Conservation (phyloP, 2,329 filamentous ascomycete species). For the Diplodia seriata region DNA sequence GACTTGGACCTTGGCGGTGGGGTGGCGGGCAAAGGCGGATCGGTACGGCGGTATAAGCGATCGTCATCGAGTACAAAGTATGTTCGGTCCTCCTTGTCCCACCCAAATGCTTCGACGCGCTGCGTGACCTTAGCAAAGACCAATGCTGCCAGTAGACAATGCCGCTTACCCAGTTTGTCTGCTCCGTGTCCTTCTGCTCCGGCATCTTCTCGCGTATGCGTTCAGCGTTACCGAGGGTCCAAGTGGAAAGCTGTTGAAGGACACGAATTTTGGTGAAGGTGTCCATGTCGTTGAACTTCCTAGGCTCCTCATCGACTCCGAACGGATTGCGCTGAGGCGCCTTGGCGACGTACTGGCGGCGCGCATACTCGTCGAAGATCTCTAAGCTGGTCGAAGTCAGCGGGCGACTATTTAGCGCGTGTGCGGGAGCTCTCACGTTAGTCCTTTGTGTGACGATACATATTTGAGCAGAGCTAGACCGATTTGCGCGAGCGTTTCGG, state of each 20-base stretch:
- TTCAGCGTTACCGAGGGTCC: conserved; percentile 87
- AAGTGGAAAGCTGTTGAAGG: conserved; percentile 86
- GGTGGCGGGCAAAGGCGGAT: conserved; percentile 67
- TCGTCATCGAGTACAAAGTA: conserved; percentile 96
- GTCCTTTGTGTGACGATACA: conserved; percentile 88
- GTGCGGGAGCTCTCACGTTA: conserved; percentile 70
- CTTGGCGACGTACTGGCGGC: conserved; percentile 86
- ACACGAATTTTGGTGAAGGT: conserved; percentile 81
- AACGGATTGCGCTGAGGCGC: conserved; percentile 83
- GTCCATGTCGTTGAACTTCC: conserved; percentile 81
- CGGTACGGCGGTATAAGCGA: conserved; percentile 86
- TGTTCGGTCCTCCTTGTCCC: conserved; percentile 83
- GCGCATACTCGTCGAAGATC: conserved; percentile 91
- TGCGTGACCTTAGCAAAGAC: conserved; percentile 38
- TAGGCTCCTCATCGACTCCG: conserved; percentile 74
- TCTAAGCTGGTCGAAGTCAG: conserved; percentile 67
- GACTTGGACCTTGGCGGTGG: conserved; percentile 62
- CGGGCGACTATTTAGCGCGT: conserved; percentile 14
- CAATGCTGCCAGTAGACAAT: not conserved
- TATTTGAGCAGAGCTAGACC: conserved; percentile 88
- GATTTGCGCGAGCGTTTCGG: conserved; percentile 77
- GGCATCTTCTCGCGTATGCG: conserved; percentile 85
- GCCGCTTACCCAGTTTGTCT: conserved; percentile 79
- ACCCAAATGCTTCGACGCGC: conserved; percentile 82
- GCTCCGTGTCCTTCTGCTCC: conserved; percentile 80